Percentiles rank a stretch among this genome's conserved stretches.
Evolutionary conservation across 768 basidiomycete genomes (phyloP).

Genomic region (Roridomyces roridus): DNA sequence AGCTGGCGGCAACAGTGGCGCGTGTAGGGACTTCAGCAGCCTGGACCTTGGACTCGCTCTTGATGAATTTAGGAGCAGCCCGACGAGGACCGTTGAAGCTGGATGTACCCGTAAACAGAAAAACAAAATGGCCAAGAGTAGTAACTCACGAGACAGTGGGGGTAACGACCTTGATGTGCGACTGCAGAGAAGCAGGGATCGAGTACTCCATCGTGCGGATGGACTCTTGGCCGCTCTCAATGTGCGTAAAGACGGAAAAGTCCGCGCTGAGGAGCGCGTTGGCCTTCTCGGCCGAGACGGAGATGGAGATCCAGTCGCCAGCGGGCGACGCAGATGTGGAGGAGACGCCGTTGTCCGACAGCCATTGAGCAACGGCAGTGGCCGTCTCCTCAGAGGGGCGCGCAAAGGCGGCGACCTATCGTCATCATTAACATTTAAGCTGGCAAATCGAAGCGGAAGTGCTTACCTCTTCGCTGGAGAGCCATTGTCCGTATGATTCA

Average conservation of each 20-base stretch:
- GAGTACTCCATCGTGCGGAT: conserved; percentile 35
- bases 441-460: background rate
- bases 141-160: conserved; percentile 30
- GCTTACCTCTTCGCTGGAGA: conserved; percentile 39
- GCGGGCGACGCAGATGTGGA: conserved; percentile 24
- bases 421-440: background rate
- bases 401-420: conserved; percentile 17
- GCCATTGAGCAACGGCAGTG: conserved; percentile 27
- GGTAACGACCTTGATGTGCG: conserved; percentile 32
- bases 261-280: conserved; percentile 30
- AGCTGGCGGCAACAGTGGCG: conserved; percentile 8
- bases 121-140: background rate
- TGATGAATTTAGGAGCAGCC: background rate
- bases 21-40: background rate
- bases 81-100: conserved; percentile 15
- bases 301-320: conserved; percentile 32
- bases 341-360: conserved; percentile 28
- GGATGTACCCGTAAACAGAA: background rate
- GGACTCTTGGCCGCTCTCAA: conserved; percentile 22
- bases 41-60: background rate
- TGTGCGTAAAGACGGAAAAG: conserved; percentile 26
- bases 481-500: conserved; percentile 35
- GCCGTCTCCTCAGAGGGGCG: conserved; percentile 17
- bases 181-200: conserved; percentile 28
- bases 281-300: conserved; percentile 28